Evolutionary conservation across 345 rosid species (phyloP).

Genomic region (Odontarrhena argentea): DNA sequence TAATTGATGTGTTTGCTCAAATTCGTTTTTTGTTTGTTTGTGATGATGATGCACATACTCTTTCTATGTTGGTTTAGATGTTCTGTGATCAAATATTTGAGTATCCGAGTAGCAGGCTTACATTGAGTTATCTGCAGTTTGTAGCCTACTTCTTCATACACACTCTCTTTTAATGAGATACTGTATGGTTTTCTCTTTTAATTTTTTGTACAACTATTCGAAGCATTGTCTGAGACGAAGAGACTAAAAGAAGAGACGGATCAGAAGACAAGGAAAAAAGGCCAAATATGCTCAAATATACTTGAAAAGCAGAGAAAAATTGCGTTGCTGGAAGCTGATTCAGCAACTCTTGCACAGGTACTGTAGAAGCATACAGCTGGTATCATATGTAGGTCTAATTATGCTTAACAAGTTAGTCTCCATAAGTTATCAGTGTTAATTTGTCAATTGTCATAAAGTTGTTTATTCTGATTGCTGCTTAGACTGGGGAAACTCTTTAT

Average conservation of each 20-base stretch:
- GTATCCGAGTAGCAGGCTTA: not conserved
- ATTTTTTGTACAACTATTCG: constrained; percentile 7
- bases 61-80: constrained; percentile 2
- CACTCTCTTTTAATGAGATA: not conserved
- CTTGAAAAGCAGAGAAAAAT: constrained; percentile 59
- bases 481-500: not conserved
- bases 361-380: not conserved
- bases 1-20: not conserved
- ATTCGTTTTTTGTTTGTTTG: not conserved
- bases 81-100: constrained; percentile 14
- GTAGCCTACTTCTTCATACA: not conserved
- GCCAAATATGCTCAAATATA: constrained; percentile 58
- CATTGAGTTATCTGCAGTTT: constrained; percentile 11
- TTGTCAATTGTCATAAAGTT: not conserved
- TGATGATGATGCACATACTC: constrained; percentile 7
- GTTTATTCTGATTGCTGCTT: constrained; percentile 9
- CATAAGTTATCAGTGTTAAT: not conserved
- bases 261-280: constrained; percentile 55
- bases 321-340: constrained; percentile 59
- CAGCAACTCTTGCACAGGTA: constrained; percentile 66
- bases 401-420: too few relatives aligned
- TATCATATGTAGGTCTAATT: not conserved
- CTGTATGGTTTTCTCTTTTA: not conserved
- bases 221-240: constrained; percentile 56
- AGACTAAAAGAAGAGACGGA: constrained; percentile 55